phyloP scores from a whole-genome alignment of 306 rosid genomes.

The Cyclanthera cordifolia region DNA sequence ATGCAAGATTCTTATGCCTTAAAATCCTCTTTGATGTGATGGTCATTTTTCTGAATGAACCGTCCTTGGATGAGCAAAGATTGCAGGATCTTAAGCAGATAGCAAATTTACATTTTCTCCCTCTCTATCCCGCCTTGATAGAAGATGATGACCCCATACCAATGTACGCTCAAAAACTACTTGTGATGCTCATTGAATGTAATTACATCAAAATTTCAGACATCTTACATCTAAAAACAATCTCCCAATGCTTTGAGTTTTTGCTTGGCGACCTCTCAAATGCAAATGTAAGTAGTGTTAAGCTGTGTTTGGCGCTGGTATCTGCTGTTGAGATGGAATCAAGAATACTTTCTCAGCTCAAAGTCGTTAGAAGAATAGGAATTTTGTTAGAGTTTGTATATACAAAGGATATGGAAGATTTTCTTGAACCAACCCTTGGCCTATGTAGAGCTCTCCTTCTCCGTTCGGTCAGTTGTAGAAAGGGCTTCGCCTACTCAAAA shows the following conservation, averaged over 20 bases:
- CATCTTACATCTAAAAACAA: constrained; percentile 71
- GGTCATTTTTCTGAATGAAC: constrained; percentile 66
- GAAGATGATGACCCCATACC: constrained; percentile 97
- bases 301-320: constrained; percentile 78
- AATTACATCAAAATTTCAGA: constrained; percentile 60
- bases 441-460: constrained; percentile 81
- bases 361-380: constrained; percentile 84
- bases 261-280: constrained; percentile 88
- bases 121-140: constrained; percentile 81
- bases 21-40: constrained; percentile 73
- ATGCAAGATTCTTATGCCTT: constrained; percentile 92
- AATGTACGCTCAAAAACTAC: constrained; percentile 88
- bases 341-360: constrained; percentile 78
- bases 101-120: constrained; percentile 65
- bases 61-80: constrained; percentile 54
- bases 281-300: constrained; percentile 73
- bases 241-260: constrained; percentile 94
- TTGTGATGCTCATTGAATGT: constrained; percentile 86
- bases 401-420: constrained; percentile 88
- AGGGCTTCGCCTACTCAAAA: constrained; percentile 38
- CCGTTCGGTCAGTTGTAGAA: constrained; percentile 52
- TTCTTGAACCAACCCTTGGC: constrained; percentile 81
- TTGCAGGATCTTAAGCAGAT: constrained; percentile 51
- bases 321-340: constrained; percentile 95
- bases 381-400: constrained; percentile 69